Evolutionary conservation across 2,329 filamentous ascomycete species (phyloP).

Genomic region (Hymenoscyphus fructigenus): DNA sequence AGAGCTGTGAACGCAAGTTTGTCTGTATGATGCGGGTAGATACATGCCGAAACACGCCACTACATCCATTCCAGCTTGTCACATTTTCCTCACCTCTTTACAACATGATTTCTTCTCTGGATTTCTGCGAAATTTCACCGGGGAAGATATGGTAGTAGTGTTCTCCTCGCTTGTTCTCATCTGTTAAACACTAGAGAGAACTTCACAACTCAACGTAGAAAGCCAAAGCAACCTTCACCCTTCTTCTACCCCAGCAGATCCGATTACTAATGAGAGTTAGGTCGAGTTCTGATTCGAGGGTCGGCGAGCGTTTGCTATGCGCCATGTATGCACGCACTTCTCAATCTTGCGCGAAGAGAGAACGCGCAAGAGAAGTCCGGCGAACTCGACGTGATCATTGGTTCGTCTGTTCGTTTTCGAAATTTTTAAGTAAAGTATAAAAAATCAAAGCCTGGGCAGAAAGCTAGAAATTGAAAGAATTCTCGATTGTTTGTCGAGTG

Average conservation of each 20-base stretch:
- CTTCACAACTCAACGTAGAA: neutral
- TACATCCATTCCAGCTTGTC: constrained; percentile 20
- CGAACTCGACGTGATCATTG: constrained; percentile 26
- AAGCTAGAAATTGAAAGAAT: neutral
- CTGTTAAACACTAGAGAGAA: constrained; percentile 1
- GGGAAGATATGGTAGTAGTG: constrained; percentile 24
- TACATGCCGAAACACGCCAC: constrained; percentile 15
- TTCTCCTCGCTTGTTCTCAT: constrained; percentile 20
- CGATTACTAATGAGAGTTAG: neutral
- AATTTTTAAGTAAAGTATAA: neutral
- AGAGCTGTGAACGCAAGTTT: constrained; percentile 21
- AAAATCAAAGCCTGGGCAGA: neutral
- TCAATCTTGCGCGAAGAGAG: constrained; percentile 5
- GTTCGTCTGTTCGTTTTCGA: neutral
- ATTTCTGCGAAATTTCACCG: constrained; percentile 14
- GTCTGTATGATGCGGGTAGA: neutral
- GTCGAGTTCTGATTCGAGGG: constrained; percentile 22
- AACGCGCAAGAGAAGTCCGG: constrained; percentile 10
- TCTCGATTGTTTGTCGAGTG: neutral
- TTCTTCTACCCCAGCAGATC: neutral
- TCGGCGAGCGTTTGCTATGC: constrained; percentile 10
- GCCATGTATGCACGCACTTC: constrained; percentile 28
- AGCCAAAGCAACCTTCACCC: neutral
- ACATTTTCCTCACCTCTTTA: constrained; percentile 13
- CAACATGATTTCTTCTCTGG: constrained; percentile 9